Evolutionary conservation across 176 grass and related monocot genomes (phyloP), one percentile per base, ranked within the genome.

Genomic region (Cocos nucifera): DNA sequence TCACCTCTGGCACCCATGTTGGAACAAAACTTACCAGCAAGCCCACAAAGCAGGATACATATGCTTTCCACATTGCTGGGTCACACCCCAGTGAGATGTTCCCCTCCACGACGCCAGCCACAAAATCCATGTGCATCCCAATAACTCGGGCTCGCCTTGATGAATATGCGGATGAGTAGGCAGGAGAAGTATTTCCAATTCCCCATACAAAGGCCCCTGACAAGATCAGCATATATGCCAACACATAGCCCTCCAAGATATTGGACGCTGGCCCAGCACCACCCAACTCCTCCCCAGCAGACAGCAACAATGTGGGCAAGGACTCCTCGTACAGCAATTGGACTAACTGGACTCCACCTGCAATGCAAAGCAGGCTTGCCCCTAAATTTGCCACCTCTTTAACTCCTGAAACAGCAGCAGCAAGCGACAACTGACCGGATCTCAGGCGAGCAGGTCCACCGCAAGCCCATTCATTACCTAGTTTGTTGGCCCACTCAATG

Each of bases 251-350:
- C 77, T 92, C 81, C 29, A 98, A 72, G 54, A 74, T 81, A 62
- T 78, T 82, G 52, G 78, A 80, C 21, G 88, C 69, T 19, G 84
- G 78, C 10, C 81, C 62, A 30, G 66, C 54, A 22, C 74, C 57
- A 63, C 78, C 71, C 65, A 82, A 62, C 71, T 65, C 80, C 51
- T 91, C 75, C 44, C 70, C 66, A 22, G 78, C 81, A 19, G 87
- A 98, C 65, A 98, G 50, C 23, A 98, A 73, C 62, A 98, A 56
- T 3, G 84, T 98, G 17, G 93, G 93, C 72, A 88, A 68, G 17
- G 93, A 86, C 21, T 92, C 93, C 81, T 98, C 93, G 49, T 85
- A 98, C 60, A 98, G 50, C 64, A 88, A 70, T 63, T 98, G 93
- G 50, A 98, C 82, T 48, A 89, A 49, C 50, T 83, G 72, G 30